Evolutionary conservation across 305 asterid species (phyloP), one percentile per base, ranked within the genome.

Genomic region (Fraxinus velutina): DNA sequence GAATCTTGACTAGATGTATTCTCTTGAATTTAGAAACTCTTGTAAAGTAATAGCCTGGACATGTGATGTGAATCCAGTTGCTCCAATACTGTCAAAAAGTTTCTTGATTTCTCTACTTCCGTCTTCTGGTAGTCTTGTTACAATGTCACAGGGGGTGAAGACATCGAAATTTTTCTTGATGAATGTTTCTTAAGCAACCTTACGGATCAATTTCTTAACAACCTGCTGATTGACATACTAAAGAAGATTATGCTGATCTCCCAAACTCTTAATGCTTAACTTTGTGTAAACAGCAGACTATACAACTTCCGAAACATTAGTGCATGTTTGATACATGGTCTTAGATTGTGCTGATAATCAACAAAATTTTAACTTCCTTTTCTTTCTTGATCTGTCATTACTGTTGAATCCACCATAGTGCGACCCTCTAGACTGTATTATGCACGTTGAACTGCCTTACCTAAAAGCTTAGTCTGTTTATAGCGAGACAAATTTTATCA

Each of bases 71-170:
- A 42, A 29, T 6, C 29, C 8, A 9, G 17, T 10, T 21, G 80
- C 84, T 1, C 80, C 34, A 2, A 33, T 75, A 6, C 33, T 1
- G 19, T 30, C 8, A 0, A 75, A 64, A n/a, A 9, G 5, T 30
- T 29, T 39, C 32, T 13, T 21, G 32, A 64, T 75, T 27, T 47
- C 21, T 17, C 36, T 44, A 32, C 77, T 17, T 39, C 6, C 34
- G 0, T 30, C 29, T 5, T 3, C 13, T 24, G 75, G n/a, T 33
- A 5, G 39, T 68, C 64, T 60, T n/a, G 32, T 24, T 6, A 50
- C 78, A 15, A 77, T 77, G 57, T 17, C 78, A 19, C 71, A 19
- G 27, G 68, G 68, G 9, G 75, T 39, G 47, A 39, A 10, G 81
- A 81, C 0, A 73, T 82, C 17, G 7, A 24, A 33, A 66, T 12